Evolutionary conservation across 2,329 filamentous ascomycete species (phyloP).

Genomic region (Fusarium austroafricanum): DNA sequence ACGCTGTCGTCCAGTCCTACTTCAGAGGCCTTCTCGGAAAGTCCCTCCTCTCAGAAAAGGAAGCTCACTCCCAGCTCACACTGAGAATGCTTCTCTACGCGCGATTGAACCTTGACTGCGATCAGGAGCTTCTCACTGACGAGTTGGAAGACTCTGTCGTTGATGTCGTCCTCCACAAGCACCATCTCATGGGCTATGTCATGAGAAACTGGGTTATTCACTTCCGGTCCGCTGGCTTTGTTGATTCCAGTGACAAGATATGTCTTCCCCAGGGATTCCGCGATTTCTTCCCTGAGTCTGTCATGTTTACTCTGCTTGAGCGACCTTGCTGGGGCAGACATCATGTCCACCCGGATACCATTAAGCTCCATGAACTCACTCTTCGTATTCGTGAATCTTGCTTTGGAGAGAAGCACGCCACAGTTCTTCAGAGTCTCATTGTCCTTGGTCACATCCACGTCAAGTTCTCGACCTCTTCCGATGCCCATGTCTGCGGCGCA

Average conservation of each 20-base stretch:
- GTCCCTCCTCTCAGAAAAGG: slow-evolving; percentile 48
- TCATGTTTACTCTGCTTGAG: slow-evolving; percentile 53
- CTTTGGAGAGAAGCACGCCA: slow-evolving; percentile 51
- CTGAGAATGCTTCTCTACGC: slow-evolving; percentile 52
- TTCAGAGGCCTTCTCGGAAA: slow-evolving; percentile 51
- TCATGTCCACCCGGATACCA: slow-evolving; percentile 35
- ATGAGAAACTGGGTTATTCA: slow-evolving; percentile 53
- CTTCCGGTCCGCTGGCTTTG: slow-evolving; percentile 50
- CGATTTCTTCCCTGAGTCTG: slow-evolving; percentile 52
- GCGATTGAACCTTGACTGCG: slow-evolving; percentile 46
- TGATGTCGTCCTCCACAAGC: slow-evolving; percentile 42
- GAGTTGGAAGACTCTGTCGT: slow-evolving; percentile 40
- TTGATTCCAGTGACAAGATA: slow-evolving; percentile 46
- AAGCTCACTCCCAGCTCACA: slow-evolving; percentile 51
- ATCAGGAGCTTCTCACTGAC: slow-evolving; percentile 36
- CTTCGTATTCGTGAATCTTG: slow-evolving; percentile 52
- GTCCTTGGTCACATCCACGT: slow-evolving; percentile 51
- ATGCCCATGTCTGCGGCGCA: slow-evolving; percentile 42
- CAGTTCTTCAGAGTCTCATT: slow-evolving; percentile 53
- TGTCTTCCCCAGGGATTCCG: slow-evolving; percentile 49
- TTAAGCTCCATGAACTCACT: slow-evolving; percentile 50
- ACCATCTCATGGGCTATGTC: slow-evolving; percentile 51
- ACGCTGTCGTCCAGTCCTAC: slow-evolving; percentile 49
- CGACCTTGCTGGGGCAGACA: slow-evolving; percentile 48
- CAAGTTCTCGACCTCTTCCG: slow-evolving; percentile 31